A percentile compares a stretch with the other conserved stretches of the same genome.
Conservation (phyloP, 192 early-diverging fungal genomes). For the Backusella australiensis region DNA sequence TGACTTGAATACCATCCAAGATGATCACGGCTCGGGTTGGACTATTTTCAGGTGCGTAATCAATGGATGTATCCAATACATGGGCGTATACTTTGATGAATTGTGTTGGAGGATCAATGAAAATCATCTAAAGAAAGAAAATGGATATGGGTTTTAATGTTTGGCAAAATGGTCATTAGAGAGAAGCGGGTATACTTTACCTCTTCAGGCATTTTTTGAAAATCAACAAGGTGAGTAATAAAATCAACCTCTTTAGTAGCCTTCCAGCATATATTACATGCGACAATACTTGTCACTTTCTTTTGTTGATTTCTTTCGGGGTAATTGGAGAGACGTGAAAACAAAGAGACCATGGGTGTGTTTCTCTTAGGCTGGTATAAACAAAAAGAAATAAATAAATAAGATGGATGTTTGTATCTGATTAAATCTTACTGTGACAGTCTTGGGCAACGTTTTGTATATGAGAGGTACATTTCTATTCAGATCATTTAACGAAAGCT, state of each 20-base stretch:
- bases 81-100: conserved; percentile 59
- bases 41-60: conserved; percentile 56
- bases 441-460: conserved; percentile 43
- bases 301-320: conserved; percentile 52
- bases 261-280: conserved; percentile 50
- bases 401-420: neutral
- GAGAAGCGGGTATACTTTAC: conserved; percentile 13
- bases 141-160: neutral
- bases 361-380: conserved; percentile 42
- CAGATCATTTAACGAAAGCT: conserved; percentile 42
- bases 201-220: conserved; percentile 56
- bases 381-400: neutral
- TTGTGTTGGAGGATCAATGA: conserved; percentile 46
- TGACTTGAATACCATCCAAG: conserved; percentile 64
- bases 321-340: conserved; percentile 48
- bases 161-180: neutral
- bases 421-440: conserved; percentile 36
- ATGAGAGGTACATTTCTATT: conserved; percentile 33
- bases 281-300: conserved; percentile 54
- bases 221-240: conserved; percentile 51
- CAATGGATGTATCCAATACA: conserved; percentile 57
- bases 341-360: conserved; percentile 58
- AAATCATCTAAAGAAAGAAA: conserved; percentile 26
- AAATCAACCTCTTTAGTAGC: conserved; percentile 39
- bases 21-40: conserved; percentile 47